Evolutionary conservation across 305 asterid genomes (phyloP).

Genomic region (Petunia hybrid): DNA sequence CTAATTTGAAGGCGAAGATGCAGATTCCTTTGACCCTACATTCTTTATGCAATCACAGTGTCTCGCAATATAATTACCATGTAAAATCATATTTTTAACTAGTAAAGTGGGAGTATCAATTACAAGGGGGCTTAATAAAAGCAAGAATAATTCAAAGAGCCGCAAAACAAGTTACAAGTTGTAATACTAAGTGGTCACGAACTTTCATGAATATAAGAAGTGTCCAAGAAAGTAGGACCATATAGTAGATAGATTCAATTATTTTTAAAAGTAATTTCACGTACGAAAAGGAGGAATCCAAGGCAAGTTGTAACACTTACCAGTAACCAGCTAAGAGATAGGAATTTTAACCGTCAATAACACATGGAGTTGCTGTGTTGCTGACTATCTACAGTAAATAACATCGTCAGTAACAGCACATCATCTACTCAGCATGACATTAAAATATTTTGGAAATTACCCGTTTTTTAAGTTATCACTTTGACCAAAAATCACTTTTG

Average conservation of each 20-base stretch:
- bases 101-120: background rate
- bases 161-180: constrained; percentile 2
- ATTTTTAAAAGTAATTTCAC: constrained; percentile 1
- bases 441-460: background rate
- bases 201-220: background rate
- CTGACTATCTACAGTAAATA: constrained; percentile 14
- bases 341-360: constrained; percentile 11
- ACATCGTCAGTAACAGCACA: constrained; percentile 27
- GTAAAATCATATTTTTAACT: no score
- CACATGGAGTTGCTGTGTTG: constrained; percentile 28
- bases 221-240: constrained; percentile 6
- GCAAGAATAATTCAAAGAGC: background rate
- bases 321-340: constrained; percentile 23
- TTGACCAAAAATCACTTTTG: background rate
- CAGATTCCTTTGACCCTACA: no score
- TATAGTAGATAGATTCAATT: background rate
- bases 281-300: background rate
- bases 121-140: background rate
- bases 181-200: constrained; percentile 11
- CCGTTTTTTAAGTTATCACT: constrained; percentile 17
- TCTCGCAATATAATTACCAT: no score
- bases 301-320: constrained; percentile 21
- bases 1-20: no score
- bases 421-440: constrained; percentile 32
- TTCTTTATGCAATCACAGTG: no score